phyloP scores from a whole-genome alignment of 768 basidiomycete species.

The Naganishia vaughanmartiniae region DNA sequence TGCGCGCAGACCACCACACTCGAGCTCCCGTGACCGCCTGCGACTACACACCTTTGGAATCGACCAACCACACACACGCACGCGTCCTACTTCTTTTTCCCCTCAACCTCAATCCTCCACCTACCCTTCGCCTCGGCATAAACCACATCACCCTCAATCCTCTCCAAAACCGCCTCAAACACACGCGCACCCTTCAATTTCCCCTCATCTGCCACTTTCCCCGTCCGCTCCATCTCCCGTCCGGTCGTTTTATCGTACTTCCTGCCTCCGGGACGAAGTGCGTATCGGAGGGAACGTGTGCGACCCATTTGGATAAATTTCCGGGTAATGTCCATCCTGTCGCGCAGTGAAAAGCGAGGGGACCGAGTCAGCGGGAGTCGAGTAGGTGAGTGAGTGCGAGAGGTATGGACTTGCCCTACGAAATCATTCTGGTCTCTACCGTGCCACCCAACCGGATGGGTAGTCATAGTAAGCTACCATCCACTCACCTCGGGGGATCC shows the following conservation, averaged over 20 bases:
- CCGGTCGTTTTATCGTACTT: slow-evolving; percentile 41
- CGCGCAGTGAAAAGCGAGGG: no score
- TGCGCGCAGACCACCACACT: no score
- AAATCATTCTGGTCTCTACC: slow-evolving; percentile 15
- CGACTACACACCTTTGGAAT: no score
- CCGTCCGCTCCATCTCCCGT: slow-evolving; percentile 41
- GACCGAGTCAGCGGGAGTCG: neutral
- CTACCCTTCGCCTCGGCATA: slow-evolving; percentile 38
- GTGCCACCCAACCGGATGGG: neutral
- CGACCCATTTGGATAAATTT: slow-evolving; percentile 52
- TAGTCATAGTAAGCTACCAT: neutral
- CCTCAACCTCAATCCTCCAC: slow-evolving; percentile 33
- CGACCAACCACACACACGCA: no score
- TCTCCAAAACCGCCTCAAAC: slow-evolving; percentile 38
- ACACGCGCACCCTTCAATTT: slow-evolving; percentile 44
- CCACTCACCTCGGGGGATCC: neutral
- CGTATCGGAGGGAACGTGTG: slow-evolving; percentile 49
- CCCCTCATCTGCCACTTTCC: slow-evolving; percentile 44
- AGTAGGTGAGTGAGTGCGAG: neutral
- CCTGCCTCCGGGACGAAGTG: slow-evolving; percentile 42
- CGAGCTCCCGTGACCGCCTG: no score
- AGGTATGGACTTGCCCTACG: slow-evolving; percentile 6
- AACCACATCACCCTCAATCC: slow-evolving; percentile 41
- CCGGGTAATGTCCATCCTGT: slow-evolving; percentile 47
- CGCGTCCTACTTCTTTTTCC: slow-evolving; percentile 11